A percentile compares a stretch with the other conserved stretches of the same genome.
These are phyloP conservation scores for Akanthomyces muscarius DNA, from an alignment of 2,329 filamentous ascomycete species.

Conservation along the genomic window DNA sequence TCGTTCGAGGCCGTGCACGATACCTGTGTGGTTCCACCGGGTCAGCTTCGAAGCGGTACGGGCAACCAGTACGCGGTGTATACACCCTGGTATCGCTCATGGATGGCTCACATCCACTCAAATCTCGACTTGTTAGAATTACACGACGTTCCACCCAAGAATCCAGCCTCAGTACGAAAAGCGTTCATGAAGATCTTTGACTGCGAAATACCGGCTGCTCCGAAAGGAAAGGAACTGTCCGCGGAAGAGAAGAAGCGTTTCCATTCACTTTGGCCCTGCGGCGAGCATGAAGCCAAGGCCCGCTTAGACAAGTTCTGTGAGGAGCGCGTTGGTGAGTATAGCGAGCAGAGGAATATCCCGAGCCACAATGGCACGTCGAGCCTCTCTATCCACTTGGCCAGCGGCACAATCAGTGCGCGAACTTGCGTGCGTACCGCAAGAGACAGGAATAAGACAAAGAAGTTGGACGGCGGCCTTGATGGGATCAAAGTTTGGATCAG, in stretches of 20 bases:
- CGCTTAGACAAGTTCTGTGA: constrained; percentile 65
- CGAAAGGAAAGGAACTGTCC: constrained; percentile 58
- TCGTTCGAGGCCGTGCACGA: constrained; percentile 72
- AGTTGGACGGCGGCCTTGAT: constrained; percentile 61
- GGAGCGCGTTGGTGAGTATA: constrained; percentile 59
- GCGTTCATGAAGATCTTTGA: constrained; percentile 56
- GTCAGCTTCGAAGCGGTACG: constrained; percentile 58
- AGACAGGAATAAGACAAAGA: constrained; percentile 57
- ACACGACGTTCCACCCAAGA: constrained; percentile 45
- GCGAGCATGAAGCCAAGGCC: constrained; percentile 65
- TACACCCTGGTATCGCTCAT: constrained; percentile 73
- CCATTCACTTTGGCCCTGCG: constrained; percentile 64
- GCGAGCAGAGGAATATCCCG: constrained; percentile 62
- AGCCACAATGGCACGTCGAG: constrained; percentile 59
- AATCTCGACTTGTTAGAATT: constrained; percentile 64
- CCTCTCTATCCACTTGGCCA: constrained; percentile 68
- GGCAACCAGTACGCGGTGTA: constrained; percentile 84
- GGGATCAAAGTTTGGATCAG: constrained; percentile 73
- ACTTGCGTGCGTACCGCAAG: constrained; percentile 63
- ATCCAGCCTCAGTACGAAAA: constrained; percentile 33
- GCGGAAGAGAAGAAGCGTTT: constrained; percentile 57
- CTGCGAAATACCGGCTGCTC: constrained; percentile 55
- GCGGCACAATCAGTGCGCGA: constrained; percentile 63
- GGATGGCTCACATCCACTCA: constrained; percentile 68
- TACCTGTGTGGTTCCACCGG: constrained; percentile 77